Percentiles rank a stretch among this genome's conserved stretches.
These are phyloP conservation scores for Mikania micrantha DNA, from an alignment of 129 eudicot species.

Conservation along the genomic window DNA sequence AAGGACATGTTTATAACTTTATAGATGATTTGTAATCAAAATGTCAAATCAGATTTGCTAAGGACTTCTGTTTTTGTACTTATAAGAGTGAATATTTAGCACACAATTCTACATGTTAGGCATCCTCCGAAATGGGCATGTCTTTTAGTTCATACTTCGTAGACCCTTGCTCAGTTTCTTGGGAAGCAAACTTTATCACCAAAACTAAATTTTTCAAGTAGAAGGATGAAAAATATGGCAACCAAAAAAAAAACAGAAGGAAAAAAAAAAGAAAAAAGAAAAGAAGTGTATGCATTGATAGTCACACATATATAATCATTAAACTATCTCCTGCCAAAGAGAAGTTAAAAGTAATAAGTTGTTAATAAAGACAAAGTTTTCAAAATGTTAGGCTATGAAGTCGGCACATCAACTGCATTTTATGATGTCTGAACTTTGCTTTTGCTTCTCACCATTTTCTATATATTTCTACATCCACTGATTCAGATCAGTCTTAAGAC, in stretches of 20 bases:
- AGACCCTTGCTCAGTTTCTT: not conserved
- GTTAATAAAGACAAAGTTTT: not conserved
- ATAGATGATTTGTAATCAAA: not conserved
- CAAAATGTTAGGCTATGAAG: not conserved
- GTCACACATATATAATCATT: slow-evolving; percentile 1
- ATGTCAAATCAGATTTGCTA: not conserved
- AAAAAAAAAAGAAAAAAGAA: not conserved
- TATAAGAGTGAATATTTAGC: not conserved
- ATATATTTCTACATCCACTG: slow-evolving; percentile 6
- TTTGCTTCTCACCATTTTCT: not conserved
- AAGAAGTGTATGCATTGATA: too few relatives aligned
- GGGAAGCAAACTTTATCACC: not conserved
- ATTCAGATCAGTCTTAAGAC: not conserved
- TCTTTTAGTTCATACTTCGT: not conserved
- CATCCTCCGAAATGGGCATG: not conserved
- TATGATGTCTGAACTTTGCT: not conserved
- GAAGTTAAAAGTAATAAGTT: not conserved
- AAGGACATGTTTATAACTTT: not conserved
- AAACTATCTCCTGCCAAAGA: not conserved
- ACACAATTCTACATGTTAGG: not conserved
- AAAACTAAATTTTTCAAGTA: not conserved
- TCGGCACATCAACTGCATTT: slow-evolving; percentile 3
- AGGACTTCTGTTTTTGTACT: not conserved
- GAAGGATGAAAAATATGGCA: not conserved
- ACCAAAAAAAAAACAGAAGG: not conserved